These are phyloP conservation scores for Phoma sp. DNA, from an alignment of 2,329 filamentous ascomycete species.

Conservation along the genomic window DNA sequence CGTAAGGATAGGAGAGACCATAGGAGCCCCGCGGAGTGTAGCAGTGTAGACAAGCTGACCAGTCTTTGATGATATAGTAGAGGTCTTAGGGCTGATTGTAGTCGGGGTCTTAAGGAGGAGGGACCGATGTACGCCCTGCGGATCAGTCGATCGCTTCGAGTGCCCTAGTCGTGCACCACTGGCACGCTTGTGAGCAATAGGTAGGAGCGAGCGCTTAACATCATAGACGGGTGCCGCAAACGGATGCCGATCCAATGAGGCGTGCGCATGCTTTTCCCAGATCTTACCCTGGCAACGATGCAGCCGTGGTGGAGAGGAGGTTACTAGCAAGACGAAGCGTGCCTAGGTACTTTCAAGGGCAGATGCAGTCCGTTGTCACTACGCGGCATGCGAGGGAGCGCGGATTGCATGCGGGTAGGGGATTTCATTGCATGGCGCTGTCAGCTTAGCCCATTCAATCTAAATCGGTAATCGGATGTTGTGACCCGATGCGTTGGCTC, in stretches of 20 bases:
- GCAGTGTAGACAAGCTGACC: neutral
- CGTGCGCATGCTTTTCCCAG: neutral
- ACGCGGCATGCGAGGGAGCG: neutral
- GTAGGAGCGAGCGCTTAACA: neutral
- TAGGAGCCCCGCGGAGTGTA: neutral
- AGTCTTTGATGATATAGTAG: neutral
- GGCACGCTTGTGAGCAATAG: conserved; percentile 4
- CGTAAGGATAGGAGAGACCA: neutral
- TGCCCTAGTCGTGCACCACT: neutral
- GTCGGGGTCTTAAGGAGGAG: neutral
- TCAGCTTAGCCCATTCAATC: neutral
- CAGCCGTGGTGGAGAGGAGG: neutral
- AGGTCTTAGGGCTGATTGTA: neutral
- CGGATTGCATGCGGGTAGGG: conserved; percentile 2
- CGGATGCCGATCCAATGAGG: neutral
- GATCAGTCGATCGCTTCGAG: neutral
- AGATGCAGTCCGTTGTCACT: neutral
- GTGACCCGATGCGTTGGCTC: neutral
- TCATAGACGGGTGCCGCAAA: too few relatives aligned
- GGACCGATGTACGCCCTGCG: neutral
- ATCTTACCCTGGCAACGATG: neutral
- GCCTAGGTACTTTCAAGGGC: neutral
- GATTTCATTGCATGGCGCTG: neutral
- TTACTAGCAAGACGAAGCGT: neutral
- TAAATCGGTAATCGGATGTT: neutral